These are phyloP conservation scores for Xylariaceae sp. DNA, from an alignment of 2,329 filamentous ascomycete genomes.

Conservation along the genomic window DNA sequence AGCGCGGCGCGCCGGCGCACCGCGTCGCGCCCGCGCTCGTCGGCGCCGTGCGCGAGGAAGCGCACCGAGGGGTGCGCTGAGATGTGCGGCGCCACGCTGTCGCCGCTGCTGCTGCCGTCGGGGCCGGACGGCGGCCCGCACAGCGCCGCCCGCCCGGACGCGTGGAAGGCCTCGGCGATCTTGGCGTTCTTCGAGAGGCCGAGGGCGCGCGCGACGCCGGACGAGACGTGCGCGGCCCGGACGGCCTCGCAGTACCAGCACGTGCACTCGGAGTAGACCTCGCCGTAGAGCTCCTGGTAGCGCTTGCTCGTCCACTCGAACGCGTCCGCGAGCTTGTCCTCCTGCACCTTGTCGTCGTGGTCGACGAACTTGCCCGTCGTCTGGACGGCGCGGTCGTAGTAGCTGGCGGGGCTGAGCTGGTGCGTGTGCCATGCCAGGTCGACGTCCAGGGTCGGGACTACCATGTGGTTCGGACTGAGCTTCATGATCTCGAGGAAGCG, in stretches of 20 bases:
- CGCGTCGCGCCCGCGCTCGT: slow-evolving; percentile 17
- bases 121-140: slow-evolving; percentile 44
- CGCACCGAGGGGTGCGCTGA: slow-evolving; percentile 63
- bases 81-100: too few species aligned
- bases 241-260: slow-evolving; percentile 80
- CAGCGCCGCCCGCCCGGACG: slow-evolving; percentile 27
- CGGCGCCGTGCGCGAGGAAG: slow-evolving; percentile 12
- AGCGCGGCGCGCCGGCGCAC: slow-evolving; percentile 30
- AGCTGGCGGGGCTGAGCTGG: slow-evolving; percentile 57
- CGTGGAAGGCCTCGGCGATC: slow-evolving; percentile 16
- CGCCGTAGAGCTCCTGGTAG: slow-evolving; percentile 57
- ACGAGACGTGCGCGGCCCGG: slow-evolving; percentile 45
- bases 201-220: slow-evolving; percentile 36
- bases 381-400: slow-evolving; percentile 49
- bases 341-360: slow-evolving; percentile 78
- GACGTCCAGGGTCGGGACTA: slow-evolving; percentile 66
- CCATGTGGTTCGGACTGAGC: slow-evolving; percentile 34
- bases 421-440: slow-evolving; percentile 78
- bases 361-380: slow-evolving; percentile 56
- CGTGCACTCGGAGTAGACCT: slow-evolving; percentile 68
- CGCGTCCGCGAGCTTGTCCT: slow-evolving; percentile 51
- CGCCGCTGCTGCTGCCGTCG: slow-evolving; percentile 48
- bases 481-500: slow-evolving; percentile 57
- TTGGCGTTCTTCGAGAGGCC: slow-evolving; percentile 38
- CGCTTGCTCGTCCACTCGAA: slow-evolving; percentile 67